phyloP scores from a whole-genome alignment of 2,329 filamentous ascomycete genomes.

The Diaporthe batatas region DNA sequence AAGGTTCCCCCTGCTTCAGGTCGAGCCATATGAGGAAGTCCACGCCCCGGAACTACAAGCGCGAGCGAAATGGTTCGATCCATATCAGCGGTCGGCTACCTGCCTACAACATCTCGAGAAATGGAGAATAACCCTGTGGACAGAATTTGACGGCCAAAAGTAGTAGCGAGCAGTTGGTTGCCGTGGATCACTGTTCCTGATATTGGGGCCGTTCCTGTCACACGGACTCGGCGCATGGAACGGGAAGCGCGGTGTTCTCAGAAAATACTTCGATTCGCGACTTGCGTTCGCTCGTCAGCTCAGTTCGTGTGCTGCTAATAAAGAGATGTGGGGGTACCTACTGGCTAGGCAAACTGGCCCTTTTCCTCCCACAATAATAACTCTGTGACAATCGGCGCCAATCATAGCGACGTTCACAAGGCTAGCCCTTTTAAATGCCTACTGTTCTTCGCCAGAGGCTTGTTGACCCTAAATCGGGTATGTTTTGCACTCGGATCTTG shows the following conservation, averaged over 20 bases:
- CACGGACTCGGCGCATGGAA: background rate
- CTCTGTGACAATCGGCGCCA: constrained; percentile 26
- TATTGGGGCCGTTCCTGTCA: background rate
- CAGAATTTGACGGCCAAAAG: background rate
- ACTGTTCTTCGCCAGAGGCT: background rate
- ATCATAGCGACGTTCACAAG: background rate
- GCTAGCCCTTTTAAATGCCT: background rate
- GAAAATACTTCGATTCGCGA: background rate
- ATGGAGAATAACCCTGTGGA: background rate
- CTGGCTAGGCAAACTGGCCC: constrained; percentile 35
- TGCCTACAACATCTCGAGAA: background rate
- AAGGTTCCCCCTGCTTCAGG: background rate
- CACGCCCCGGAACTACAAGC: background rate
- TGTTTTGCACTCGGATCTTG: background rate
- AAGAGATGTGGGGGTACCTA: constrained; percentile 15
- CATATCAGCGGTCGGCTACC: background rate
- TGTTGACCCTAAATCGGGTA: background rate
- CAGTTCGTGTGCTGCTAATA: background rate
- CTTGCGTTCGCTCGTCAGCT: constrained; percentile 23
- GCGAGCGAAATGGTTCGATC: background rate
- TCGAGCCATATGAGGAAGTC: background rate
- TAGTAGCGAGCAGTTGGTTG: background rate
- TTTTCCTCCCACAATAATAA: constrained; percentile 42
- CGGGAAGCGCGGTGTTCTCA: background rate
- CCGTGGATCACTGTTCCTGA: background rate